phyloP scores from a whole-genome alignment of 148 eudicot species.

The Amaranthus hypochondriacus region DNA sequence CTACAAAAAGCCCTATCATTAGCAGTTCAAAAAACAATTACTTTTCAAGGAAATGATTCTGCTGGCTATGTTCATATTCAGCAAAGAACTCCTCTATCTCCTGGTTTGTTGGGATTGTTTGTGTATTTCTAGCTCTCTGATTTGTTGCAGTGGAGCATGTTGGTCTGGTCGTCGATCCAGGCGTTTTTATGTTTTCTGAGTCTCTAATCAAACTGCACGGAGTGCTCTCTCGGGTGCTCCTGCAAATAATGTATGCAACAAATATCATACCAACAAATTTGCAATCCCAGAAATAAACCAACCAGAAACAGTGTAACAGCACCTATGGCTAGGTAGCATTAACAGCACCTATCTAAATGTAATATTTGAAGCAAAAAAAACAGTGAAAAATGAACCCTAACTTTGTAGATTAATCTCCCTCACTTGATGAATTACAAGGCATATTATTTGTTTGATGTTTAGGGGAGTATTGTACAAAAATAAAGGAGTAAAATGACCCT shows the following conservation, averaged over 20 bases:
- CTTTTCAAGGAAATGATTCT: constrained; percentile 62
- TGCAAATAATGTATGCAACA: constrained; percentile 18
- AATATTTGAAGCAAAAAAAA: too few relatives aligned
- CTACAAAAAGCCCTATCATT: background rate
- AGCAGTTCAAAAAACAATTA: constrained; percentile 20
- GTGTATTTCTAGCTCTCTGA: constrained; percentile 31
- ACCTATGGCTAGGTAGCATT: too few relatives aligned
- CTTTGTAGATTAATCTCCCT: too few relatives aligned
- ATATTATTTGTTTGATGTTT: too few relatives aligned
- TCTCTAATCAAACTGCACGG: constrained; percentile 72
- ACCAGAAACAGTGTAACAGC: too few relatives aligned
- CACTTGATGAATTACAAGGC: too few relatives aligned
- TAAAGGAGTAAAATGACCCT: too few relatives aligned
- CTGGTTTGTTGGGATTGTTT: constrained; percentile 44
- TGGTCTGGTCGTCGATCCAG: constrained; percentile 57
- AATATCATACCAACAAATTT: background rate
- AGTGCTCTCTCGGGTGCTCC: constrained; percentile 88
- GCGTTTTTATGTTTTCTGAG: constrained; percentile 43
- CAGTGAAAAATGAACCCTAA: too few relatives aligned
- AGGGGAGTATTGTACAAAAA: too few relatives aligned
- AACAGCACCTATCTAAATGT: too few relatives aligned
- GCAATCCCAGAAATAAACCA: too few relatives aligned
- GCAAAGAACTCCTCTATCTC: constrained; percentile 85
- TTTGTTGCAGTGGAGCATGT: constrained; percentile 36
- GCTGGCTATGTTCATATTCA: constrained; percentile 54